Evolutionary conservation across 257 asterid species (phyloP).

Genomic region (Gentiana dahurica): DNA sequence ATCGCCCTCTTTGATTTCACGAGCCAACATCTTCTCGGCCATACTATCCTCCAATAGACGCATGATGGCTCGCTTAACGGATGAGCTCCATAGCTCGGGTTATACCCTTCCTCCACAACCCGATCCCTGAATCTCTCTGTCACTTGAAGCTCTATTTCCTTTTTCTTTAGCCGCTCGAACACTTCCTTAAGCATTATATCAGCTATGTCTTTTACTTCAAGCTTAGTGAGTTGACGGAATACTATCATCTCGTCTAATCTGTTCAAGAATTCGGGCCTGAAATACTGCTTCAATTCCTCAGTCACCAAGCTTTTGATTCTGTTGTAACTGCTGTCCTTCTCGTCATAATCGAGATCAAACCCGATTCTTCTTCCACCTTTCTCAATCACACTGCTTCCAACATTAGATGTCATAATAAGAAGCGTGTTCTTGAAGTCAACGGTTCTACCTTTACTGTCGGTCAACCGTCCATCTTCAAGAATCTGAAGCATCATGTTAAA

Average conservation of each 20-base stretch:
- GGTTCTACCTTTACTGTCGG: constrained; percentile 49
- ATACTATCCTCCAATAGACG: constrained; percentile 51
- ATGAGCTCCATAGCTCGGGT: constrained; percentile 51
- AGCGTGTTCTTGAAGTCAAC: constrained; percentile 54
- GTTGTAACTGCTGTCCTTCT: constrained; percentile 35
- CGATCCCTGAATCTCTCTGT: constrained; percentile 33
- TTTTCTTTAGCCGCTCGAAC: constrained; percentile 23
- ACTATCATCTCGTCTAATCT: constrained; percentile 52
- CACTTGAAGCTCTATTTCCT: constrained; percentile 31
- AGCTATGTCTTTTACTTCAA: constrained; percentile 38
- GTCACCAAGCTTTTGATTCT: constrained; percentile 33
- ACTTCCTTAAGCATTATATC: constrained; percentile 47
- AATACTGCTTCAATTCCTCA: constrained; percentile 27
- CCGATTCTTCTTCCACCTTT: constrained; percentile 36
- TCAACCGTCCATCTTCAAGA: constrained; percentile 51
- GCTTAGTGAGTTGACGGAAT: constrained; percentile 36
- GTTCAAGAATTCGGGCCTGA: constrained; percentile 56
- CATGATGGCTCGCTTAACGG: constrained; percentile 47
- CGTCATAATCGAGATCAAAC: constrained; percentile 34
- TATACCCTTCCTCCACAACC: constrained; percentile 41
- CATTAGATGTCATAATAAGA: constrained; percentile 53
- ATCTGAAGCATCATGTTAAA: constrained; percentile 53
- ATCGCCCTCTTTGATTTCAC: constrained; percentile 33
- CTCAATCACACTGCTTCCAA: constrained; percentile 40
- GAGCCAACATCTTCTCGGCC: constrained; percentile 43